Base-by-base conservation (phyloP, 2,329 filamentous ascomycete species). In the Chrysosporium keratinophilum region DNA sequence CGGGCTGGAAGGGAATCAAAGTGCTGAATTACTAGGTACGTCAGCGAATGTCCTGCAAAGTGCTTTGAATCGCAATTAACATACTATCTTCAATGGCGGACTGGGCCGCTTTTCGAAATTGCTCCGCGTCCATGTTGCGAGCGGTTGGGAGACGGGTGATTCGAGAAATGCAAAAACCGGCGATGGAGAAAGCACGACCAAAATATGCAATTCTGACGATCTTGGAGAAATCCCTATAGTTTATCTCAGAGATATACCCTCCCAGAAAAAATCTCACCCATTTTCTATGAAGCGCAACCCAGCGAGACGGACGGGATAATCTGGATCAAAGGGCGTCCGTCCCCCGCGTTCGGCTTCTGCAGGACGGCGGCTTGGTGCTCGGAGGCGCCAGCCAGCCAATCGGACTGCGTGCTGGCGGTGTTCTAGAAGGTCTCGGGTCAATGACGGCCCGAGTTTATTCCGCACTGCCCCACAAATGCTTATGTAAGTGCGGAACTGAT, bases 31-130 rank as follows among this genome's bases (percentile, higher is more conserved):
- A 96, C 88, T 93, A 5, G 19, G 14, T 1, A 20, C 15, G 12
- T 10, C 19, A n/a, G 40, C 11, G 39, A 20, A 34, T n/a, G n/a
- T n/a, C n/a, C n/a, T n/a, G n/a, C n/a, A n/a, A n/a, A n/a, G n/a
- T n/a, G n/a, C n/a, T n/a, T n/a, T n/a, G n/a, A n/a, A n/a, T n/a
- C n/a, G n/a, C n/a, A n/a, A n/a, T n/a, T n/a, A n/a, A 74, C 82
- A 65, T 71, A 89, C 88, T 94, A 56, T 95, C 86, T 60, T 94
- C 86, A 65, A 95, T 82, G 56, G 85, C 84, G 54, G 83, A 79
- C 59, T 87, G 80, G 43, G 88, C 89, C 58, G 88, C 87, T 57
- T 81, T 74, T 59, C 82, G 79, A 70, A 95, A 96, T 63, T 91
- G 80, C 54, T 83, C 74, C 28, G 83, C 82, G 65, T 95, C 82